Evolutionary conservation across 495 filamentous ascomycete species (phyloP).

Genomic region (Aspergillus sclerotiicarbonarius): DNA sequence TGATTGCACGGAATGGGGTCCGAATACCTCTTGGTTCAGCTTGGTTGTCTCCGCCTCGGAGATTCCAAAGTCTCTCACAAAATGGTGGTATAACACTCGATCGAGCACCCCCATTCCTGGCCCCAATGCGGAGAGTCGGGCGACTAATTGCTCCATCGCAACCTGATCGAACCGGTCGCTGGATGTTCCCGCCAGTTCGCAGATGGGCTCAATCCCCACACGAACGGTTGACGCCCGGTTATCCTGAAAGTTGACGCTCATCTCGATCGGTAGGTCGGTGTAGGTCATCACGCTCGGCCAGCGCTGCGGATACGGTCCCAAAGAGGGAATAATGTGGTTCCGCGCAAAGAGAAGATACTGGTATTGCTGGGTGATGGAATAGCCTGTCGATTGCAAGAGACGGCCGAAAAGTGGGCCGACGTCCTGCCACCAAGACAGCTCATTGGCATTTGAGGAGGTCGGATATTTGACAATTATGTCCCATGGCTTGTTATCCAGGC

Average conservation of each 20-base stretch:
- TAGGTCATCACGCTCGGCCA: not conserved
- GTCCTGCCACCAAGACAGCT: not conserved
- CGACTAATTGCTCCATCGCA: not conserved
- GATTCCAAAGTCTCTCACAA: not conserved
- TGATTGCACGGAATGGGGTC: not conserved
- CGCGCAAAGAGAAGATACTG: not conserved
- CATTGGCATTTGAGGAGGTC: not conserved
- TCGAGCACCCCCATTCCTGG: not conserved
- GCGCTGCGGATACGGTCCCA: not conserved
- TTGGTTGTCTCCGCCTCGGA: not conserved
- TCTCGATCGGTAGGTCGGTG: not conserved
- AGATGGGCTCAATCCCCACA: not conserved
- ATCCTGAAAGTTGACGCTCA: conserved; percentile 1
- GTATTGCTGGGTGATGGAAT: not conserved
- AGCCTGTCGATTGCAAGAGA: not conserved
- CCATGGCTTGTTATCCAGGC: not conserved
- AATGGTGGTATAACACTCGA: not conserved
- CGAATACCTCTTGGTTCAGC: not conserved
- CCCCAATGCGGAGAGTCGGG: not conserved
- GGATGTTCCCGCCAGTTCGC: not conserved
- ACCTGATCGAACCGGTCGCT: not conserved
- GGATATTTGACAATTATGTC: not conserved
- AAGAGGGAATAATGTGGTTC: not conserved
- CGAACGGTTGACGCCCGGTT: not conserved
- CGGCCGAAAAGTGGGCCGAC: not conserved